Evolutionary conservation across 2,329 filamentous ascomycete genomes (phyloP).

Genomic region (Aureobasidium sp.): DNA sequence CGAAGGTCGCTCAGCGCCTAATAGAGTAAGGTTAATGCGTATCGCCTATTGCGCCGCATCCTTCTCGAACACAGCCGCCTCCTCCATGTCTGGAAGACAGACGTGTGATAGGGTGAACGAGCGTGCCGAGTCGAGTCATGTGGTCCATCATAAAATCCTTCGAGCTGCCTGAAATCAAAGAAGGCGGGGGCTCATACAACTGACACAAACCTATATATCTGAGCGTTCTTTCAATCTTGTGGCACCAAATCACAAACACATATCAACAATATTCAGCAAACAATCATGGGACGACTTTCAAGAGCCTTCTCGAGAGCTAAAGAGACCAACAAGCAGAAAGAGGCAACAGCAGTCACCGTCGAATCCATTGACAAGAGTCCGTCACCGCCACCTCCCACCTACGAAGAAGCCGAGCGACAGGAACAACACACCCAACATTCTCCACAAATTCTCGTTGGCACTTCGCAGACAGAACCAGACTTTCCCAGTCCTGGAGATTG

Average conservation of each 20-base stretch:
- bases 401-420: constrained; percentile 21
- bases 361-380: constrained; percentile 17
- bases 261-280: background rate
- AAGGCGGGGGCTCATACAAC: background rate
- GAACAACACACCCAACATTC: constrained; percentile 27
- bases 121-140: background rate
- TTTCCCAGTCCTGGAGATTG: constrained; percentile 56
- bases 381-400: constrained; percentile 27
- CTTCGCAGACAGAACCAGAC: background rate
- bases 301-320: constrained; percentile 30
- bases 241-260: background rate
- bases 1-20: constrained; percentile 4
- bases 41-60: background rate
- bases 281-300: constrained; percentile 28
- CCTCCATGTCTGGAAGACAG: background rate
- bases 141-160: background rate
- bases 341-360: constrained; percentile 30
- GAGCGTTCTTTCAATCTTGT: background rate
- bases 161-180: background rate
- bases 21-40: background rate
- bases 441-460: constrained; percentile 34
- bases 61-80: constrained; percentile 4
- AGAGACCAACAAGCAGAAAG: constrained; percentile 29
- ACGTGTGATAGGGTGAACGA: background rate
- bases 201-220: background rate